These are phyloP conservation scores for Patellifolia procumbens DNA, from an alignment of 179 eudicot genomes.

Conservation along the genomic window DNA sequence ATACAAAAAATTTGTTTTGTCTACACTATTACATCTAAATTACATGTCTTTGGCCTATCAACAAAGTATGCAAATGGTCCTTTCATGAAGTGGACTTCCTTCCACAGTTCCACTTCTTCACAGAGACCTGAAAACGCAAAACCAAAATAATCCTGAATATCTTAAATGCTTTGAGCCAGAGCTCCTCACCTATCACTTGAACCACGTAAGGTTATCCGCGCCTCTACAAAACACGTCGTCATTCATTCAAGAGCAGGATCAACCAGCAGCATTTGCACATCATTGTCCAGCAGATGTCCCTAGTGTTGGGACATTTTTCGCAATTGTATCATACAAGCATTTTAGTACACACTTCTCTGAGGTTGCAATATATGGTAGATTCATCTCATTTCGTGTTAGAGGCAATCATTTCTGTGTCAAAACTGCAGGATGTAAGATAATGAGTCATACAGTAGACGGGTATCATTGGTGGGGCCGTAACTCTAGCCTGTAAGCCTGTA, in stretches of 20 bases:
- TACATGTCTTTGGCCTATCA: slow-evolving; percentile 3
- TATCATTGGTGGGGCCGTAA: slow-evolving; percentile 54
- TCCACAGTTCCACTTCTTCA: no score
- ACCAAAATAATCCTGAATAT: not conserved
- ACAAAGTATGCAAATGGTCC: not conserved
- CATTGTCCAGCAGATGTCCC: slow-evolving; percentile 5
- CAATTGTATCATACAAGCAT: not conserved
- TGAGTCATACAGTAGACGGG: not conserved
- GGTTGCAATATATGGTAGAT: not conserved
- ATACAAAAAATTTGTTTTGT: not conserved
- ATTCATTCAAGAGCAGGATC: slow-evolving; percentile 1
- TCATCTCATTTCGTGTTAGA: no score
- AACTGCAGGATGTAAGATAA: slow-evolving; percentile 3
- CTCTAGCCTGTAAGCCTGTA: slow-evolving; percentile 84
- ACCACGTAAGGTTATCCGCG: not conserved
- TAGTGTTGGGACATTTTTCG: not conserved
- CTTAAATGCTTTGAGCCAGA: not conserved
- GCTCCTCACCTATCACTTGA: not conserved
- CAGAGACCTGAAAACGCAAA: not conserved
- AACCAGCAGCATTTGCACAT: slow-evolving; percentile 4
- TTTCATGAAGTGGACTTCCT: not conserved
- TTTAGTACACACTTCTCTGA: not conserved
- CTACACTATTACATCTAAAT: not conserved
- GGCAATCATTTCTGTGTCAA: not conserved
- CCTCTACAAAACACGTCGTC: no score